Evolutionary conservation across 192 early-diverging fungal species (phyloP).

Genomic region (Coemansia asiatica): DNA sequence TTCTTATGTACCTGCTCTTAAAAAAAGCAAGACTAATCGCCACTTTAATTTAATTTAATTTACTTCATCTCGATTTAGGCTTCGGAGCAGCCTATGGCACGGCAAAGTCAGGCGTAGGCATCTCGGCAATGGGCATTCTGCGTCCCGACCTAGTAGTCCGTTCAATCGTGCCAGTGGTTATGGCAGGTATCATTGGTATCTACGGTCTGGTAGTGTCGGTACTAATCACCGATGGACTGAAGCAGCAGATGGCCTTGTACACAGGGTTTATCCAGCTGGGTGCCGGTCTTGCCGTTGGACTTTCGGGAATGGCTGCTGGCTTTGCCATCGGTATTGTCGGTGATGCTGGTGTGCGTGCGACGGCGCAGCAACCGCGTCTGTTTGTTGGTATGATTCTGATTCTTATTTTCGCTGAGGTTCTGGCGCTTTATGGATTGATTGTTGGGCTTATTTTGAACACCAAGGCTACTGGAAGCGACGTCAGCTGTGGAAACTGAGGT

Average conservation of each 20-base stretch:
- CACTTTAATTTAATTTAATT: no score
- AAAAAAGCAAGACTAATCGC: no score
- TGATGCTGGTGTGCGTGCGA: constrained; percentile 82
- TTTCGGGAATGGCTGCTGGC: constrained; percentile 83
- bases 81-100: constrained; percentile 93
- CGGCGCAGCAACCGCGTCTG: constrained; percentile 75
- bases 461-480: constrained; percentile 59
- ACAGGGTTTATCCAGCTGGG: constrained; percentile 81
- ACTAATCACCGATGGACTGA: constrained; percentile 77
- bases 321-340: constrained; percentile 91
- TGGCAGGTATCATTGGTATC: constrained; percentile 99
- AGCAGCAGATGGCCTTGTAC: constrained; percentile 68
- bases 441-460: constrained; percentile 85
- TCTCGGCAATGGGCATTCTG: constrained; percentile 82
- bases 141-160: constrained; percentile 88
- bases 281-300: constrained; percentile 77
- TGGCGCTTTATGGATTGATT: constrained; percentile 85
- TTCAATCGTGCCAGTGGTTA: constrained; percentile 89
- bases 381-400: constrained; percentile 88
- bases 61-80: constrained; percentile 53
- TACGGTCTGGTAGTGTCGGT: constrained; percentile 98
- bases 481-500: constrained; percentile 50
- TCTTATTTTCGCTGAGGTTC: constrained; percentile 86
- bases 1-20: no score
- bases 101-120: constrained; percentile 87